Conservation (phyloP, 345 rosid species). For the Trapa bicornis region DNA sequence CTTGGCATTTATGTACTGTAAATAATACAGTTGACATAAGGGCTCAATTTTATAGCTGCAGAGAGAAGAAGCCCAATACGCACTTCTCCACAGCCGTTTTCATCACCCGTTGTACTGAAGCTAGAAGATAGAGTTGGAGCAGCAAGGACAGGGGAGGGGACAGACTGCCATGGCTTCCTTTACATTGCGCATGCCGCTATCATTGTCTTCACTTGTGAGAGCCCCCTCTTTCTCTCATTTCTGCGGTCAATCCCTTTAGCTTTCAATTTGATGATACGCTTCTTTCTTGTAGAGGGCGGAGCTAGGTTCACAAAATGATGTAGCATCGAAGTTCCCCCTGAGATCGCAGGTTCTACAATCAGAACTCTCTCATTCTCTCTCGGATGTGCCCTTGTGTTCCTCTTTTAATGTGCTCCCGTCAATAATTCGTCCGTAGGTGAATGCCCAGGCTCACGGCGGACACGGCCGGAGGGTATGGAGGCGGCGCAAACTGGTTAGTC, state of each 20-base stretch:
- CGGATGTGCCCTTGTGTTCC: too few species aligned
- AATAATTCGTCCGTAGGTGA: conserved; percentile 19
- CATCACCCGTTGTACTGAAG: too few species aligned
- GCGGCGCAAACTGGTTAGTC: conserved; percentile 54
- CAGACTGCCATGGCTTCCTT: neutral
- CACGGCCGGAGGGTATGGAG: conserved; percentile 60
- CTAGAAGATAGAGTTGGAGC: neutral
- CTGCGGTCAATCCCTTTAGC: too few species aligned
- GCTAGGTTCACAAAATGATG: conserved; percentile 13
- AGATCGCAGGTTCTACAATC: conserved; percentile 21
- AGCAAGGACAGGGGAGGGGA: neutral
- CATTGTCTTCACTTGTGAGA: too few species aligned
- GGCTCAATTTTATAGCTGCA: neutral
- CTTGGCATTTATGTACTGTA: neutral
- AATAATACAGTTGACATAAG: neutral
- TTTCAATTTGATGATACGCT: neutral
- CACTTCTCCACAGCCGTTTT: neutral
- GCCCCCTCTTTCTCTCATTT: too few species aligned
- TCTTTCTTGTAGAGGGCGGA: conserved; percentile 22
- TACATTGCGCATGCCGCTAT: neutral
- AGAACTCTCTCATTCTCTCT: neutral
- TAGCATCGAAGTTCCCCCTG: conserved; percentile 8
- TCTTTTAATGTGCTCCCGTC: neutral
- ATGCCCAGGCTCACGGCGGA: conserved; percentile 26
- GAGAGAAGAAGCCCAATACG: neutral